Base-by-base conservation (phyloP, 768 basidiomycete species). In the Pisolithus marmoratus region DNA sequence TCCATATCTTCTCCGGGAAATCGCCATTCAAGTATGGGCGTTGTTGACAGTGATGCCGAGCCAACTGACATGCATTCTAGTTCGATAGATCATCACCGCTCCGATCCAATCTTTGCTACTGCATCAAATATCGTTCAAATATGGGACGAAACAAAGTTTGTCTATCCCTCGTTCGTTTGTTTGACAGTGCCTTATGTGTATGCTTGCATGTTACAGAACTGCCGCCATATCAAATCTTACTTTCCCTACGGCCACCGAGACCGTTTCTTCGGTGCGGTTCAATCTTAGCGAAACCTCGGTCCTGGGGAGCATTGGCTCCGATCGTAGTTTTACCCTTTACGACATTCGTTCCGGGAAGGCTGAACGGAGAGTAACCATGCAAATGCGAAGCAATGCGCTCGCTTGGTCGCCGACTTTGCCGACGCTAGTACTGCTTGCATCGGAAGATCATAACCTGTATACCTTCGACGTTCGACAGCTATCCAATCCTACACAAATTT, bases 401-500 rank as follows among this genome's bases (percentile, higher is more conserved):
- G 79, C 92, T 14, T 99, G 94, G 94, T 97, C 93, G 26, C 96
- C 96, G 0, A 95, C 92, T 0, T 86, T 94, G 63, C 96, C 96
- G 3, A 97, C 94, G 0, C 76, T 85, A 4, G 72, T 97, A 37
- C 81, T 99, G 8, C 80, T 98, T 7, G 96, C 91, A n/a, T 97
- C 94, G 0, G 96, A 98, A 74, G 95, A 98, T 63, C 94, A 98
- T 72, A 96, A 97, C 62, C 77, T 98, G 23, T 98, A 98, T 69
- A 97, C 96, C 0, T 99, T 96, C 67, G 96, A 99, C 63, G 87
- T 98, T 46, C 82, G 96, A 40, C 81, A 88, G 50, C 77, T 99
- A 22, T 71, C 79, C 12, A 75, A 80, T 2, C 92, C 96, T 4
- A 90, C 83, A 2, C 90, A 95, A 55, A 89, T 98, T 24, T 98